Evolutionary conservation across 208 protist genomes (phyloP), one percentile per base, ranked within the genome.

Genomic region (Leishmania tropica): DNA sequence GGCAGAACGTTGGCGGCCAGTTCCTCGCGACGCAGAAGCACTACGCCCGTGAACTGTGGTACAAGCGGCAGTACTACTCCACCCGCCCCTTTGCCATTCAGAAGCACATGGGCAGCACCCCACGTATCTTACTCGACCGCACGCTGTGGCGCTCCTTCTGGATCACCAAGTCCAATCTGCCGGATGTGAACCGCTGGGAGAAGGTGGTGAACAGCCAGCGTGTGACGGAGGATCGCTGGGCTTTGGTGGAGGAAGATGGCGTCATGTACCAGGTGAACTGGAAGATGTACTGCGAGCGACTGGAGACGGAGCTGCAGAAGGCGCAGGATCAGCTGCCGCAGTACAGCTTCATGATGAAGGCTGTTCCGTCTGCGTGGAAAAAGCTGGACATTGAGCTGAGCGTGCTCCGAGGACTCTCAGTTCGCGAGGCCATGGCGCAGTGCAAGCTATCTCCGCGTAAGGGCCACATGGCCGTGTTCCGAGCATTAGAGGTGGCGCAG

Each of bases 371-470:
- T n/a, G 81, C 85, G 21, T 98, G 95, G 95, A 97, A 97, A 86
- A 98, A 98, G 81, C 76, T 98, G 68, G 95, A 98, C 78, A 96
- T 98, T 80, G 91, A 96, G 73, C 87, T 97, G 70, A 94, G 90
- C 79, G 89, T 96, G 37, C 75, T 97, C 37, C 95, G 95, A 47
- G 93, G 93, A n/a, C 85, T 98, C 8, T 98, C 95, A 2, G 85
- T 98, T 65, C 88, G 95, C 10, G 95, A 98, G 83, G 95, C 94
- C 3, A 96, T 96, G 90, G 93, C 92, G 19, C 95, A 98, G 86
- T 97, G 93, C 83, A 98, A 98, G 86, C 84, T 98, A 11, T 96
- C 91, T 2, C 86, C 91, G n/a, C 86, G 93, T 45, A 98, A 98
- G 78, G 93, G 93, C 1, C 95, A 98, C 88, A 88, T 96, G 84